Evolutionary conservation across 2,329 filamentous ascomycete genomes (phyloP).

Genomic region (Aspergillus vadensis): DNA sequence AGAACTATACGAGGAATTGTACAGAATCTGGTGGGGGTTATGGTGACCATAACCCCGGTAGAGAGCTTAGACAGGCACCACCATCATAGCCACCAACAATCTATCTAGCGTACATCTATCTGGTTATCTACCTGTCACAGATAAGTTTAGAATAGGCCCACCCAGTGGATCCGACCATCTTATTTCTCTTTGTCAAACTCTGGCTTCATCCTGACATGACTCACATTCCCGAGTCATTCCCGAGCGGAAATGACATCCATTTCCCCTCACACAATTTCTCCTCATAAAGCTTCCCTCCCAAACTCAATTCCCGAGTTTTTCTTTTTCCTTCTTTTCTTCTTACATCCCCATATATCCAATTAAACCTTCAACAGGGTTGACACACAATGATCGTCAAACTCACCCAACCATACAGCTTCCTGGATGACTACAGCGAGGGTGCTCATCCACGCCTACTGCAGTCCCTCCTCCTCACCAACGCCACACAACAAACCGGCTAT

Average conservation of each 20-base stretch:
- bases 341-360: background rate
- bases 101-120: too few species aligned
- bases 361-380: background rate
- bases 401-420: slow-evolving; percentile 47
- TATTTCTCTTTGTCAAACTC: too few species aligned
- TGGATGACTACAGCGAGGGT: slow-evolving; percentile 57
- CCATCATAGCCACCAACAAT: too few species aligned
- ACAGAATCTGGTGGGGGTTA: too few species aligned
- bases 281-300: background rate
- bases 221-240: slow-evolving; percentile 1
- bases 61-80: too few species aligned
- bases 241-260: background rate
- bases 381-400: slow-evolving; percentile 14
- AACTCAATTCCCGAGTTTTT: background rate
- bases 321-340: background rate
- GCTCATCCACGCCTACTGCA: slow-evolving; percentile 54
- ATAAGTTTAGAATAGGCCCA: background rate
- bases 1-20: too few species aligned
- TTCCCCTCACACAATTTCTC: background rate
- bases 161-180: background rate
- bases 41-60: too few species aligned
- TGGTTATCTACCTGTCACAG: background rate
- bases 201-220: background rate
- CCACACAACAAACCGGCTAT: slow-evolving; percentile 51
- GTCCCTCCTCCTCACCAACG: slow-evolving; percentile 49